phyloP scores from a whole-genome alignment of 768 basidiomycete species.

The Xerocomellus amylosporus region DNA sequence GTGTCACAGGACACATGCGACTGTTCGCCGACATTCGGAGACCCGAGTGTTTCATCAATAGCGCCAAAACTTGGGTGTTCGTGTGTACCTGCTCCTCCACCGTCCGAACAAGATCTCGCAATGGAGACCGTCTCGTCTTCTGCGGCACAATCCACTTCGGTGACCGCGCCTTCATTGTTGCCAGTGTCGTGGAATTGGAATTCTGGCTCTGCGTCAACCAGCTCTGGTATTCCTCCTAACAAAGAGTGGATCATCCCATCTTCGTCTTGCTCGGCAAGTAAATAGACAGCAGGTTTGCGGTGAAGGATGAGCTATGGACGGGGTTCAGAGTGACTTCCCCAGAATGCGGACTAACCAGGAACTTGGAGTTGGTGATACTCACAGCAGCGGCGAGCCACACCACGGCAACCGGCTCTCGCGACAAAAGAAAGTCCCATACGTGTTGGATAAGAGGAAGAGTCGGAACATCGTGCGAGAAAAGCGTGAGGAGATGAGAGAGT shows the following conservation, averaged over 20 bases:
- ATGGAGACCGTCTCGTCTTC: background rate
- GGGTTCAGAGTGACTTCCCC: background rate
- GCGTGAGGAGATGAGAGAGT: slow-evolving; percentile 83
- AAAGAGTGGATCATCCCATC: slow-evolving; percentile 82
- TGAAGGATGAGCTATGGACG: slow-evolving; percentile 61
- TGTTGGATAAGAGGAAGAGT: slow-evolving; percentile 88
- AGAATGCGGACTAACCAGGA: background rate
- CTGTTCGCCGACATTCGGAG: background rate
- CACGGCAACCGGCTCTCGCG: slow-evolving; percentile 73
- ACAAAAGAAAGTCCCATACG: slow-evolving; percentile 86
- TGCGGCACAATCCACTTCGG: background rate
- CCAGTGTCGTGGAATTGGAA: background rate
- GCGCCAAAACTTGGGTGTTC: background rate
- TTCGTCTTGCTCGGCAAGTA: slow-evolving; percentile 65
- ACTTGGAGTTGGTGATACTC: slow-evolving; percentile 29
- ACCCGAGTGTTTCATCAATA: background rate
- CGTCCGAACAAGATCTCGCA: background rate
- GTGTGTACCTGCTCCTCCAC: background rate
- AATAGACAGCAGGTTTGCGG: slow-evolving; percentile 63
- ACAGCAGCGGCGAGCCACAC: slow-evolving; percentile 87
- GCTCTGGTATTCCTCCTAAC: slow-evolving; percentile 60
- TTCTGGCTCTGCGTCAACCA: slow-evolving; percentile 30
- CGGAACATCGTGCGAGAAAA: slow-evolving; percentile 91
- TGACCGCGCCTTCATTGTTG: background rate
- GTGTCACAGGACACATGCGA: background rate